Evolutionary conservation across 805 yeast genomes (phyloP).

Genomic region (Yarrowia phangngaensis): DNA sequence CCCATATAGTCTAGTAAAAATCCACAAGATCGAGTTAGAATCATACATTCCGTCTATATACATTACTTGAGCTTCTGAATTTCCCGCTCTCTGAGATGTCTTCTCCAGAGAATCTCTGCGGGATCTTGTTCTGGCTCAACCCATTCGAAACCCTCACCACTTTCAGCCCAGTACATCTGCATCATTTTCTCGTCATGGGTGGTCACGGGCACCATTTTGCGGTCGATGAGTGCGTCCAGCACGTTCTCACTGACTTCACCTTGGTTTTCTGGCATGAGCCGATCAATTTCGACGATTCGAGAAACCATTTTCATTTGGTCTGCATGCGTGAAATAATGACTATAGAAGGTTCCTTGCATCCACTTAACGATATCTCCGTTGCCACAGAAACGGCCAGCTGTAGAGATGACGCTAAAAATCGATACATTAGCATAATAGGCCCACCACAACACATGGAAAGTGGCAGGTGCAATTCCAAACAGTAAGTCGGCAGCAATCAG

Average conservation of each 20-base stretch:
- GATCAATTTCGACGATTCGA: slow-evolving; percentile 62
- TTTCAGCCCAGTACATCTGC: slow-evolving; percentile 82
- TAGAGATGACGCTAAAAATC: slow-evolving; percentile 47
- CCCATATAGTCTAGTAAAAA: too few species aligned
- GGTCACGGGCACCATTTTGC: slow-evolving; percentile 43
- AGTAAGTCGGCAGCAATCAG: slow-evolving; percentile 14
- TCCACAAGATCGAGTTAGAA: too few species aligned
- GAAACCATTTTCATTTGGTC: slow-evolving; percentile 67
- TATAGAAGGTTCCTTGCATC: slow-evolving; percentile 61
- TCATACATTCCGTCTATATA: too few species aligned
- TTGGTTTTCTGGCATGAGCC: slow-evolving; percentile 43
- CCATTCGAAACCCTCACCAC: slow-evolving; percentile 87
- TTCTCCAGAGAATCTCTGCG: slow-evolving; percentile 49
- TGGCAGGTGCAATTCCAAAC: slow-evolving; percentile 31
- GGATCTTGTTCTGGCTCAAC: slow-evolving; percentile 89
- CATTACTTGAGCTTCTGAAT: slow-evolving; percentile 19
- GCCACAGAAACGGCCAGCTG: slow-evolving; percentile 49
- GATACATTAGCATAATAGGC: slow-evolving; percentile 50
- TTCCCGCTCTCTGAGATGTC: slow-evolving; percentile 34
- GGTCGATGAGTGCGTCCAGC: slow-evolving; percentile 36
- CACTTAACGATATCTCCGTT: slow-evolving; percentile 58
- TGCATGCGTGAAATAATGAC: slow-evolving; percentile 59
- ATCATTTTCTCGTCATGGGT: slow-evolving; percentile 63
- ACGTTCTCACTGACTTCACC: slow-evolving; percentile 41
- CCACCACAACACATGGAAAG: slow-evolving; percentile 46